Base-by-base conservation (phyloP, 2,329 filamentous ascomycete species). In the Mollisia scopiformis region DNA sequence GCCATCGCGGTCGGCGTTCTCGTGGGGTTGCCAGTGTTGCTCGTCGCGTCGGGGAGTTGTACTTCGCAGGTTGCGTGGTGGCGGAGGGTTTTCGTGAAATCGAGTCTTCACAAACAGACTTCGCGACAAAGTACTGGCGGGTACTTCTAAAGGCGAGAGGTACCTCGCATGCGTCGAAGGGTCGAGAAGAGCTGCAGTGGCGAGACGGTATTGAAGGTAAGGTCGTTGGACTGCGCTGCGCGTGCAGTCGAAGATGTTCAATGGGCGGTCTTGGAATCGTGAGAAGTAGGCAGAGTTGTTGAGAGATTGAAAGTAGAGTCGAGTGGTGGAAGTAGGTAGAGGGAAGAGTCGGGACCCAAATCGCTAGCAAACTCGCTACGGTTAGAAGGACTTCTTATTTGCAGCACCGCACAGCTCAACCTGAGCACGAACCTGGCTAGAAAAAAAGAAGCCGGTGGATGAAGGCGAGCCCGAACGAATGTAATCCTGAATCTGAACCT, bases 1-100 rank as follows among this genome's bases (percentile, higher is more conserved):
- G 71, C 63, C 70, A 72, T 73, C 27, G 63, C 63, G 58, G 57
- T 63, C 35, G 59, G 57, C 33, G 52, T 53, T 55, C 53, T 57
- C 41, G 47, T 37, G 27, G 59, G 56, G 53, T 27, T 55, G 62
- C 62, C 59, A 62, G 61, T 33, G 31, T 64, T 50, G n/a, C 7
- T 37, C 33, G 43, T 51, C 37, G 31, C n/a, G 31, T 49, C 14
- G 53, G 43, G 53, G 31, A 46, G n/a, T n/a, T 31, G 35, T 46
- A 25, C 11, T 39, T 57, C 58, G 58, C 14, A 7, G 23, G 11
- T 41, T 37, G 16, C 23, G 57, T n/a, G 35, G 46, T 51, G 46
- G 43, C 37, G 19, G 55, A 35, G 27, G 30, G 23, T 50, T 33
- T 62, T 33, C 55, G 21, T 19, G 41, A 43, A 50, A 39, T 53